Evolutionary conservation across 1,284 basidiomycete genomes (phyloP).

Genomic region (Peniophora sp.): DNA sequence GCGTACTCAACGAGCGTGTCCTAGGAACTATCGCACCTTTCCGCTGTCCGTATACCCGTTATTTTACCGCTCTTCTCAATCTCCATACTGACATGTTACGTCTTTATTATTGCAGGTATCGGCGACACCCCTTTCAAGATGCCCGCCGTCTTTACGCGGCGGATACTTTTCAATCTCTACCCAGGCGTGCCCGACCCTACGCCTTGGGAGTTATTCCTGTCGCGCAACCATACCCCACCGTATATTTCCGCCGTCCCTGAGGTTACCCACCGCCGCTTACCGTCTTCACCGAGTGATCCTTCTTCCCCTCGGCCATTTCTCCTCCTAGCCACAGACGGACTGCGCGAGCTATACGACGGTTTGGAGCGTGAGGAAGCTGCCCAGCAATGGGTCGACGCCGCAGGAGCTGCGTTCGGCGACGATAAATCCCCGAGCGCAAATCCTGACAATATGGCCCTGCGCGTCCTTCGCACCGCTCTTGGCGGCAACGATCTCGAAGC

Average conservation of each 20-base stretch:
- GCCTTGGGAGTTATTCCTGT: conserved; percentile 58
- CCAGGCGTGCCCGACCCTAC: conserved; percentile 54
- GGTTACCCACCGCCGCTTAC: conserved; percentile 44
- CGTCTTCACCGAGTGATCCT: conserved; percentile 3
- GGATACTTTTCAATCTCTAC: conserved; percentile 57
- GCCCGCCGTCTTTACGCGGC: conserved; percentile 58
- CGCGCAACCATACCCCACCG: conserved; percentile 55
- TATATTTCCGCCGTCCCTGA: conserved; percentile 62
- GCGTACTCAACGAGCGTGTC: conserved; percentile 51
- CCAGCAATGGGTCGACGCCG: conserved; percentile 38
- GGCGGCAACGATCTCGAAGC: conserved; percentile 46
- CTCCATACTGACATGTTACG: neutral
- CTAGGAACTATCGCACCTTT: conserved; percentile 66
- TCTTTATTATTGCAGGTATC: conserved; percentile 34
- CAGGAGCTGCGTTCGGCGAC: conserved; percentile 12
- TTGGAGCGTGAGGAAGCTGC: conserved; percentile 35
- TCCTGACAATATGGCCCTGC: conserved; percentile 45
- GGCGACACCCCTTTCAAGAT: conserved; percentile 69
- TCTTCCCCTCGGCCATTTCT: conserved; percentile 33
- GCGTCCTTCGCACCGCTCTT: conserved; percentile 47
- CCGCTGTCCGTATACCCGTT: conserved; percentile 42
- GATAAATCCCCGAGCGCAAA: conserved; percentile 5
- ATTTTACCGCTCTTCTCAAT: conserved; percentile 1
- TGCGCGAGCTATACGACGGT: conserved; percentile 49
- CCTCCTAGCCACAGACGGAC: conserved; percentile 59